Conservation (phyloP, 148 eudicot species). For the Silene latifolia region DNA sequence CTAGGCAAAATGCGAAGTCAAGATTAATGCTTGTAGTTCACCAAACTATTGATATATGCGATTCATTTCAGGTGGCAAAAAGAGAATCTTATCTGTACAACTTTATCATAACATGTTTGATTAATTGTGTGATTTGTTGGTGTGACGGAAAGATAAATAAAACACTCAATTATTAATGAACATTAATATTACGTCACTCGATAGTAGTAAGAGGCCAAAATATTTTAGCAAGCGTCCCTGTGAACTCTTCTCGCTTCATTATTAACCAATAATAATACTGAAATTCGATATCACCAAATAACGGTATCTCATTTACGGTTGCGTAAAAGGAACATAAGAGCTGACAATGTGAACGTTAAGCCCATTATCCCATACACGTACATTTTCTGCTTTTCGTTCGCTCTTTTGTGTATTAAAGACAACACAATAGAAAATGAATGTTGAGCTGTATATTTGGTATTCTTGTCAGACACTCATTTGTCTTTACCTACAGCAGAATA, state of each 20-base stretch:
- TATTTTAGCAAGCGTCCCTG: too few species aligned
- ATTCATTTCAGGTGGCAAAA: constrained; percentile 8
- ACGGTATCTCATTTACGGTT: too few species aligned
- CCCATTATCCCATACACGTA: neutral
- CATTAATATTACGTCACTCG: too few species aligned
- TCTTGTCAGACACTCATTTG: neutral
- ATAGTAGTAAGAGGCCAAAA: too few species aligned
- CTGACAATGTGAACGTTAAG: neutral
- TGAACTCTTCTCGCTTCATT: too few species aligned
- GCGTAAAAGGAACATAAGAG: too few species aligned
- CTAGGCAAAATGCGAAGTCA: neutral
- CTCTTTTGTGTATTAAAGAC: neutral
- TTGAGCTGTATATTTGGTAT: neutral
- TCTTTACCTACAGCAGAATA: neutral
- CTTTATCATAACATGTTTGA: neutral
- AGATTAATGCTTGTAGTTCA: constrained; percentile 8
- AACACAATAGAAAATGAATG: neutral
- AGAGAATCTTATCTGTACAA: neutral
- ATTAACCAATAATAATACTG: too few species aligned
- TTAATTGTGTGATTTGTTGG: neutral
- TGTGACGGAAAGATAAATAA: neutral
- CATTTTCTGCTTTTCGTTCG: neutral
- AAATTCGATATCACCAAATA: too few species aligned
- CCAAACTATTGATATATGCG: neutral
- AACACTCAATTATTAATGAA: too few species aligned